Conservation (phyloP, 2,329 filamentous ascomycete genomes). For the Balansia obtecta region DNA sequence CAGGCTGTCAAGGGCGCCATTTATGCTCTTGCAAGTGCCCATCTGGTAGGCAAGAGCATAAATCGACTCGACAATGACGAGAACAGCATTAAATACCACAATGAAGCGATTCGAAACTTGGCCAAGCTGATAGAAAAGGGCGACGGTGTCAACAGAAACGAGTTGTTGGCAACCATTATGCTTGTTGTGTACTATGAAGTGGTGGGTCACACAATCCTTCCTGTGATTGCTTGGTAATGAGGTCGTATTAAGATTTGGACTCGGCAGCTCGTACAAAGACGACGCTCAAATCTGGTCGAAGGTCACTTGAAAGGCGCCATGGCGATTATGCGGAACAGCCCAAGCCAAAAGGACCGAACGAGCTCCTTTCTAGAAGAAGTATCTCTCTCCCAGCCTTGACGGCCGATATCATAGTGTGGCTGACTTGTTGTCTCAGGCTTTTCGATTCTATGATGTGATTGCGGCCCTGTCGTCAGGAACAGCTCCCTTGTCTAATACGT, state of each 20-base stretch:
- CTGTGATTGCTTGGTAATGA: not conserved
- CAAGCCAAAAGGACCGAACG: constrained; percentile 34
- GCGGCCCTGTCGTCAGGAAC: constrained; percentile 49
- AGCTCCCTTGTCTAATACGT: constrained; percentile 39
- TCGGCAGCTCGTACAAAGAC: constrained; percentile 44
- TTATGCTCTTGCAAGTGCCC: constrained; percentile 72
- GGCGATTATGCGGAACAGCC: constrained; percentile 42
- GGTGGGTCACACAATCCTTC: constrained; percentile 27
- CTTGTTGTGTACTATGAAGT: constrained; percentile 52
- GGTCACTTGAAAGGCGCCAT: constrained; percentile 50
- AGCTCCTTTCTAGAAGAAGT: constrained; percentile 48
- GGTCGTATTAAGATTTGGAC: not conserved
- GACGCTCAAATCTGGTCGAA: constrained; percentile 46
- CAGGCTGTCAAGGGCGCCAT: constrained; percentile 66
- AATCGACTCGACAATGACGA: constrained; percentile 29
- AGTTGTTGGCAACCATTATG: constrained; percentile 49
- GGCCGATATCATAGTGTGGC: not conserved
- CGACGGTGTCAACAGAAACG: constrained; percentile 37
- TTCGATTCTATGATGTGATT: constrained; percentile 54
- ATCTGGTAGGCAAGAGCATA: constrained; percentile 56
- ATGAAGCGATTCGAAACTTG: constrained; percentile 44
- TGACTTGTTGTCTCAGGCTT: constrained; percentile 31
- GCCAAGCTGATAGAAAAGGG: constrained; percentile 43
- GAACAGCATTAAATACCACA: constrained; percentile 47
- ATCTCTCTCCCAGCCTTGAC: not conserved